Percentiles rank a stretch among this genome's conserved stretches.
phyloP scores from a whole-genome alignment of 208 protist genomes.

The Acanthamoeba castellanii region DNA sequence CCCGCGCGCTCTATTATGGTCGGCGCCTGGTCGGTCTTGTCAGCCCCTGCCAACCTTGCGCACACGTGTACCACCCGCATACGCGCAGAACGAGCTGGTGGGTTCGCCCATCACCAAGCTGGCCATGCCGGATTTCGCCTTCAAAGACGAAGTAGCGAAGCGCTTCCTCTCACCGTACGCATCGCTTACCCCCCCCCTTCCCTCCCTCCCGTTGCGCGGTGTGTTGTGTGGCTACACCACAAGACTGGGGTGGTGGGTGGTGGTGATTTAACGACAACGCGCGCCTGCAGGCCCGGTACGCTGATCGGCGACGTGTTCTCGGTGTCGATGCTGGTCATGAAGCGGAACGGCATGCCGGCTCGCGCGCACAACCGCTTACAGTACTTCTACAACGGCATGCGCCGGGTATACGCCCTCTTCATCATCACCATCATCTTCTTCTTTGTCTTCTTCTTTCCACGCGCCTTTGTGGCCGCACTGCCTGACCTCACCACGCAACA shows the following conservation, averaged over 20 bases:
- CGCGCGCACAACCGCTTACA: slow-evolving; percentile 31
- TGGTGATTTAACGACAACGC: neutral
- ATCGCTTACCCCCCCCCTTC: neutral
- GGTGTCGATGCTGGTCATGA: slow-evolving; percentile 2
- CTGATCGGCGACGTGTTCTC: slow-evolving; percentile 28
- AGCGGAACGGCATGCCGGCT: slow-evolving; percentile 21
- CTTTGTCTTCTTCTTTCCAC: neutral
- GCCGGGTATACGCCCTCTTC: neutral
- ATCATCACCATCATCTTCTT: neutral
- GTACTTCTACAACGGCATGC: slow-evolving; percentile 18
- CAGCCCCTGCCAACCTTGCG: neutral
- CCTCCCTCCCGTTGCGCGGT: neutral
- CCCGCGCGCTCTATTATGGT: neutral
- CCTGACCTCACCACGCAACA: neutral
- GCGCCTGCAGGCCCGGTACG: neutral
- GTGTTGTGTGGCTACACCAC: neutral
- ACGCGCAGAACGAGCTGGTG: neutral
- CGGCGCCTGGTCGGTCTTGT: neutral
- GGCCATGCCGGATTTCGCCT: slow-evolving; percentile 8
- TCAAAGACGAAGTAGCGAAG: neutral
- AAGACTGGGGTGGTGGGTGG: no score
- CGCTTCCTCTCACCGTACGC: slow-evolving; percentile 45
- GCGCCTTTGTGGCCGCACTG: neutral
- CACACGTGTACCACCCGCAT: neutral
- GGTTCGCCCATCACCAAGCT: slow-evolving; percentile 30